Evolutionary conservation across 2,329 filamentous ascomycete species (phyloP), one percentile per base, ranked within the genome.

Genomic region (Ceratocystis destructans): DNA sequence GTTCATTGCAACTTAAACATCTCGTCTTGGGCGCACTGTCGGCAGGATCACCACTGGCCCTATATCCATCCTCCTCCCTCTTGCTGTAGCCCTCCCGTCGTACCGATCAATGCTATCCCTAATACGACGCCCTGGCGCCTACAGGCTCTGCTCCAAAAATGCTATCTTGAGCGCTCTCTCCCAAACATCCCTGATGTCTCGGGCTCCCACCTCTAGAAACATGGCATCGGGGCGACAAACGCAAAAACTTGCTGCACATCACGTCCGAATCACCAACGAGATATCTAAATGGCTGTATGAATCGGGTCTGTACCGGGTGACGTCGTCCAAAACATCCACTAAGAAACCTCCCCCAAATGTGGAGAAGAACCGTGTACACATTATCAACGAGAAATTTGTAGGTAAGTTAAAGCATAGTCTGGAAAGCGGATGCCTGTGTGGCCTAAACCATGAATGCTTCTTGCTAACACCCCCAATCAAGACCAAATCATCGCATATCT

Each of bases 401-500:
- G 77, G 79, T 80, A 73, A 15, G 76, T 59, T 2, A 57, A 6
- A 25, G 2, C 15, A n/a, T 10, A 15, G 53, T 33, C 53, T 2
- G 17, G 12, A 28, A 57, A 55, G 25, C 12, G 25, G 20, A 7
- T 15, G 12, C 5, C 25, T 28, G 17, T 57, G n/a, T 53, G 3
- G 20, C 4, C 20, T 22, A 20, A 5, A 53, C 25, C 48, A 53
- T n/a, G 22, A 53, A 22, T 22, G 17, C 48, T 31, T 15, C 53
- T 31, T 7, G 53, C 53, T 57, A 57, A 57, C 28, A 41, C 12
- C 12, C 4, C 2, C 8, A 6, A 5, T 57, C 15, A 63, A 86
- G 88, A 90, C 72, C 86, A 93, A 71, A 77, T 88, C 15, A 71
- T 96, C 59, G 73, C 83, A 5, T 89, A 89, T 68, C 76, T 95